phyloP scores from a whole-genome alignment of 768 basidiomycete species.

The Boletus eberwhitei region DNA sequence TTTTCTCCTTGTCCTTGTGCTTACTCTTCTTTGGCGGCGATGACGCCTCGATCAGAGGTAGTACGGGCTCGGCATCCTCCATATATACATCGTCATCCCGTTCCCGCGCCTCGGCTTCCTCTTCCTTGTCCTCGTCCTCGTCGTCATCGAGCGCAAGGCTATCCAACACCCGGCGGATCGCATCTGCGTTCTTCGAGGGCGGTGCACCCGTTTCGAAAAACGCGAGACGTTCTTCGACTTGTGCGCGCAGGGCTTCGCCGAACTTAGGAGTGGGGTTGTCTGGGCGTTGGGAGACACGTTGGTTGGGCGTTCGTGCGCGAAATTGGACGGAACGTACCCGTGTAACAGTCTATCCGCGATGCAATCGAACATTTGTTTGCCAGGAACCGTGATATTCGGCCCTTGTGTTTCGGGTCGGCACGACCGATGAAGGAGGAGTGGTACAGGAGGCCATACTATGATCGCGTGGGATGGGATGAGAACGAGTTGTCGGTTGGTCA shows the following conservation, averaged over 20 bases:
- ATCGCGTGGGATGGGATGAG: background rate
- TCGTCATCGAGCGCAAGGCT: conserved; percentile 67
- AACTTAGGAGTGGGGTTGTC: conserved; percentile 88
- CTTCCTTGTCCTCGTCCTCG: conserved; percentile 52
- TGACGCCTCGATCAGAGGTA: conserved; percentile 58
- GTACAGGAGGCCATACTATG: conserved; percentile 93
- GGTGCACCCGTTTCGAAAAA: conserved; percentile 93
- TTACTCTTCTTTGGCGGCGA: conserved; percentile 64
- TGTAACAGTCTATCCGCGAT: conserved; percentile 92
- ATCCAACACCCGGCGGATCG: conserved; percentile 87
- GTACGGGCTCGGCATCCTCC: conserved; percentile 39
- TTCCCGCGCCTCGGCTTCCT: conserved; percentile 33
- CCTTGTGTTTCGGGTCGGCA: conserved; percentile 92
- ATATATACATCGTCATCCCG: conserved; percentile 40
- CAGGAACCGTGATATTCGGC: conserved; percentile 96
- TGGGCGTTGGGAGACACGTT: conserved; percentile 22
- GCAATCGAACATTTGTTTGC: conserved; percentile 99
- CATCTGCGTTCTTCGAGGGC: conserved; percentile 88
- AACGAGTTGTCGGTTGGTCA: background rate
- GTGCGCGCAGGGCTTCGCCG: conserved; percentile 87
- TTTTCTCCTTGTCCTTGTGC: conserved; percentile 34
- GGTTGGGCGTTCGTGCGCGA: background rate
- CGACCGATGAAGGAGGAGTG: conserved; percentile 97
- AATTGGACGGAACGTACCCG: conserved; percentile 46
- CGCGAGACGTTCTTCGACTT: conserved; percentile 91